Base-by-base conservation (phyloP, 805 yeast species). In the Candida silvatica region DNA sequence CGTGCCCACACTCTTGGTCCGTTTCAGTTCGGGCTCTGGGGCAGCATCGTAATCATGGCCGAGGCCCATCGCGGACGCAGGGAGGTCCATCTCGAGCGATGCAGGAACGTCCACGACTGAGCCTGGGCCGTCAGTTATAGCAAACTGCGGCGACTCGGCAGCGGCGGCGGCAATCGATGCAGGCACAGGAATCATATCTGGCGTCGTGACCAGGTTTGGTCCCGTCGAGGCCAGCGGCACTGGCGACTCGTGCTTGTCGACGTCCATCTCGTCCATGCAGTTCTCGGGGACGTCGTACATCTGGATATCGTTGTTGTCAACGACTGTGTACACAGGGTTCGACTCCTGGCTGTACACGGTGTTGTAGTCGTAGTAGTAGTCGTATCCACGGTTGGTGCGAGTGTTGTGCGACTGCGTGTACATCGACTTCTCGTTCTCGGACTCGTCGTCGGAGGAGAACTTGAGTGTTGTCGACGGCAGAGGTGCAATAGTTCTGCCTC, bases 381-480 rank as follows among this genome's bases (percentile, higher is more conserved):
- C 86, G 48, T 77, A 80, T 12, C 88, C 88, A 58, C 87, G 68
- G 47, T 69, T 71, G 25, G 83, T 77, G 45, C 72, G 73, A 25
- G 80, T 78, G 49, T 81, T 79, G 58, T 82, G 92, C 2, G 86
- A 77, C 33, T 79, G 69, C 1, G 78, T 72, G 51, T 78, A 48
- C 33, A 38, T 64, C n/a, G 32, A 24, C n/a, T 26, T 14, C 38
- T 73, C 79, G 31, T 72, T 80, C 38, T 76, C 80, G 42, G 77
- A 76, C 36, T 70, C 74, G 39, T 72, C 78, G 35, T 71, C 77
- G 6, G 71, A 63, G 4, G 82, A 74, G 6, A 85, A 84, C 52
- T 88, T 87, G 37, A 90, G 69, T 0, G 85, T 77, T 0, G 97
- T 87, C 2, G 96, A 78, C 3, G 97, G 97, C 35, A 90, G 60